A percentile compares a stretch with the other conserved stretches of the same genome.
Evolutionary conservation across 2,329 filamentous ascomycete species (phyloP).

Genomic region (Diplodia corticola): DNA sequence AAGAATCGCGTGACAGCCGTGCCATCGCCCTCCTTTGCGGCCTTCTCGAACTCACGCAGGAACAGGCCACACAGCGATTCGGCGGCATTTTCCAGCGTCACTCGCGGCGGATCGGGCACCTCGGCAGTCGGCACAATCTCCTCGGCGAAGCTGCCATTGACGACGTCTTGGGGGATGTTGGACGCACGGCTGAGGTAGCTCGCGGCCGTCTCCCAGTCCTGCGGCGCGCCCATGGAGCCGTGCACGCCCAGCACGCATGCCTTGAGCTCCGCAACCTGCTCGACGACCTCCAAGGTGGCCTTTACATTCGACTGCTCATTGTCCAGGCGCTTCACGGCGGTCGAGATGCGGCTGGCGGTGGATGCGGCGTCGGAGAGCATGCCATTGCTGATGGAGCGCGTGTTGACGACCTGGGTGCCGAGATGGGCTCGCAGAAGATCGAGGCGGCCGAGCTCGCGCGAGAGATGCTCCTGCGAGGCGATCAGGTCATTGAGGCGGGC

Average conservation of each 20-base stretch:
- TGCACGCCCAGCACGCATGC: slow-evolving; percentile 92
- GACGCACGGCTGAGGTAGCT: slow-evolving; percentile 82
- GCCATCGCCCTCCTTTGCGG: slow-evolving; percentile 81
- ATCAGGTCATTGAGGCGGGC: slow-evolving; percentile 74
- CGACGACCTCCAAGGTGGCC: slow-evolving; percentile 85
- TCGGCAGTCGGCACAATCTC: slow-evolving; percentile 94
- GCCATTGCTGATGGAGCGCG: slow-evolving; percentile 79
- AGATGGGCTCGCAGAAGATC: slow-evolving; percentile 87
- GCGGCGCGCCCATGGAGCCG: slow-evolving; percentile 94
- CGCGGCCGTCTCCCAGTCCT: slow-evolving; percentile 97
- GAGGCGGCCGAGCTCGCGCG: slow-evolving; percentile 80
- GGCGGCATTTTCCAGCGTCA: slow-evolving; percentile 82
- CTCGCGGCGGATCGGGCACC: slow-evolving; percentile 84
- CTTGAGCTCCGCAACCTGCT: slow-evolving; percentile 95
- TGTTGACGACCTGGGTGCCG: slow-evolving; percentile 80
- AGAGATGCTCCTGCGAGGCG: slow-evolving; percentile 80
- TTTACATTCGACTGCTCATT: slow-evolving; percentile 89
- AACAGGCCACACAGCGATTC: slow-evolving; percentile 90
- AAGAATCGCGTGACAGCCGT: slow-evolving; percentile 93
- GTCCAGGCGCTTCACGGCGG: slow-evolving; percentile 83
- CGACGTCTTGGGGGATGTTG: slow-evolving; percentile 76
- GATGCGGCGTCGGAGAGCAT: slow-evolving; percentile 86
- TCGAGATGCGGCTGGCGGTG: slow-evolving; percentile 82
- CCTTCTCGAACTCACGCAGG: slow-evolving; percentile 90
- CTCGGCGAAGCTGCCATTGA: slow-evolving; percentile 82